Evolutionary conservation across 495 filamentous ascomycete genomes (phyloP), one percentile per base, ranked within the genome.

Genomic region (Halenospora varia): DNA sequence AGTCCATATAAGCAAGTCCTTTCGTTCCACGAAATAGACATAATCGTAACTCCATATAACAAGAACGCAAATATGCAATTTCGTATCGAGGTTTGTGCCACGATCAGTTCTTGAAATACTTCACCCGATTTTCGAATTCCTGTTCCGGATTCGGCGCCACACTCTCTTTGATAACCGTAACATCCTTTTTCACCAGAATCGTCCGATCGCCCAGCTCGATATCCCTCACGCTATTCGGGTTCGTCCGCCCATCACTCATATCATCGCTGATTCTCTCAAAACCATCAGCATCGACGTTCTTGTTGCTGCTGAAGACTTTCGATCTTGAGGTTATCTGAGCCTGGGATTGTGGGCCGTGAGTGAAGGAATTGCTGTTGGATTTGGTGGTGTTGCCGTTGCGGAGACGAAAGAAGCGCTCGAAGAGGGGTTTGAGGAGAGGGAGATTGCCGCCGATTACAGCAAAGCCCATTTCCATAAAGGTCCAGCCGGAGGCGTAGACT

Each of bases 131-230:
- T n/a, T n/a, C n/a, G n/a, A n/a, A n/a, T n/a, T n/a, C n/a, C n/a
- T n/a, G n/a, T n/a, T n/a, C n/a, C n/a, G n/a, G n/a, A n/a, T n/a
- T n/a, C n/a, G n/a, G n/a, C n/a, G n/a, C n/a, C n/a, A n/a, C n/a
- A n/a, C n/a, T n/a, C 29, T 35, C 29, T 65, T 63, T 69, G 1
- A 48, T 57, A 20, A 68, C 52, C 10, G 64, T 62, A 20, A 71
- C 55, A 15, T 50, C 47, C 22, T 24, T 19, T 20, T 50, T 19
- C 15, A 50, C 47, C 15, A 50, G 47, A 50, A 50, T 50, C 22
- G 22, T 25, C 19, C 47, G 3, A 50, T 50, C 47, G 24, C 23
- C 47, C 47, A 50, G 24, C 23, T 50, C 47, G 24, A 50, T 50
- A 24, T 50, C 47, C 22, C 47, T 50, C 17, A 9, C 22, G 24